Evolutionary conservation across 2,329 filamentous ascomycete genomes (phyloP).

Genomic region (Epichloe amarillans): DNA sequence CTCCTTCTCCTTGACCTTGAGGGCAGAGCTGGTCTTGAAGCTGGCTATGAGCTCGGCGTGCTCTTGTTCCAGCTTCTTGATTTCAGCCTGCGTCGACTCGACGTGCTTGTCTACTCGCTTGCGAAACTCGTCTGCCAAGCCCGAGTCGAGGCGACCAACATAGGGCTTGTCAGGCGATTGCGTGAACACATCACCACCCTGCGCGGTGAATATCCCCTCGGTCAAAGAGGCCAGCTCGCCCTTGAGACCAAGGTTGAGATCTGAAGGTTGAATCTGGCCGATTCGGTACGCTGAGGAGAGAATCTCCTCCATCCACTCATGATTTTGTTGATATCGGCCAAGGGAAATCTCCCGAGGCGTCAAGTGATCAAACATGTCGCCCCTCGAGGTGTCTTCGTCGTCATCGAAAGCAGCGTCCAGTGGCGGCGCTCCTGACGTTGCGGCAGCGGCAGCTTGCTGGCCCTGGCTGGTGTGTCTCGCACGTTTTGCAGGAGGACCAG

Average conservation of each 20-base stretch:
- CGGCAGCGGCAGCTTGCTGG: conserved; percentile 16
- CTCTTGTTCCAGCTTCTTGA: conserved; percentile 68
- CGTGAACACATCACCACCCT: conserved; percentile 33
- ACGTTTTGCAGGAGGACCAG: conserved; percentile 42
- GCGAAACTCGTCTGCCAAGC: conserved; percentile 73
- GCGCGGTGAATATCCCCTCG: conserved; percentile 67
- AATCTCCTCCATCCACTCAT: conserved; percentile 98
- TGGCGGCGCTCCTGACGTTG: conserved; percentile 24
- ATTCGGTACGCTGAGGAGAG: conserved; percentile 81
- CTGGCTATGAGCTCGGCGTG: conserved; percentile 66
- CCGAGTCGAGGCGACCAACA: conserved; percentile 50
- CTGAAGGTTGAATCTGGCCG: conserved; percentile 71
- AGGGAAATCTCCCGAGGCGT: conserved; percentile 83
- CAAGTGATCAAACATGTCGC: conserved; percentile 80
- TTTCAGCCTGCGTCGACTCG: conserved; percentile 61
- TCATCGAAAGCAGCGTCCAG: conserved; percentile 53
- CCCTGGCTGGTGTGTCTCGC: conserved; percentile 31
- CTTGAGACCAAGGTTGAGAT: conserved; percentile 72
- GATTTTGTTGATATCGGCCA: conserved; percentile 81
- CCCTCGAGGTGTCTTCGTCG: conserved; percentile 75
- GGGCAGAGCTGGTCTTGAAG: conserved; percentile 54
- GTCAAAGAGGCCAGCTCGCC: conserved; percentile 75
- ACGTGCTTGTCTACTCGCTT: conserved; percentile 63
- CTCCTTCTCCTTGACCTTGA: conserved; percentile 64
- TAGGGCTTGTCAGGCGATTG: conserved; percentile 44